A percentile compares a stretch with the other conserved stretches of the same genome.
Evolutionary conservation across 148 eudicot species (phyloP).

Genomic region (Amaranthus hypochondriacus): DNA sequence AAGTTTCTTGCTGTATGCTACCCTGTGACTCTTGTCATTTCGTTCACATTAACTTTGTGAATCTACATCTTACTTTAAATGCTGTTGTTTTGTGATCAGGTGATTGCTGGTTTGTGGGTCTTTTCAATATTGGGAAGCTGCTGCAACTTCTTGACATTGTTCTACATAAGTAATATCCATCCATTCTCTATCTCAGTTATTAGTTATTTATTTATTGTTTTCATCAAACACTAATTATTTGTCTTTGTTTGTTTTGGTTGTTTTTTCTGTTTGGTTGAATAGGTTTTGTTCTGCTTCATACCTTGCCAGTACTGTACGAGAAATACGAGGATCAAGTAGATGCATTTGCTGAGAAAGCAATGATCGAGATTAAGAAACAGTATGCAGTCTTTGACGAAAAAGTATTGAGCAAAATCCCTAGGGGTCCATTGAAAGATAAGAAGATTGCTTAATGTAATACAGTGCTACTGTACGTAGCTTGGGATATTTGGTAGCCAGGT

Average conservation of each 20-base stretch:
- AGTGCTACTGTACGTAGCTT: too few species aligned
- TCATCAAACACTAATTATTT: neutral
- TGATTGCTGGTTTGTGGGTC: conserved; percentile 72
- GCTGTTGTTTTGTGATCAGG: conserved; percentile 35
- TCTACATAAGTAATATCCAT: conserved; percentile 55
- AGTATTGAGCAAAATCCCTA: conserved; percentile 23
- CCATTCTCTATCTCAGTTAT: neutral
- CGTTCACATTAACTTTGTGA: neutral
- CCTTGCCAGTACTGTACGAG: conserved; percentile 70
- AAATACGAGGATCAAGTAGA: conserved; percentile 70
- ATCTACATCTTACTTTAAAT: neutral
- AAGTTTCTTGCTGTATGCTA: conserved; percentile 68
- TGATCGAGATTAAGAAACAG: conserved; percentile 64
- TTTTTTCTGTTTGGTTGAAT: neutral
- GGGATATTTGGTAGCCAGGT: too few species aligned
- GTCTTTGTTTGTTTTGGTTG: neutral
- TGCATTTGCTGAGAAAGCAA: conserved; percentile 65
- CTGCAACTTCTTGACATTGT: conserved; percentile 77
- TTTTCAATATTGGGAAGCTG: conserved; percentile 66
- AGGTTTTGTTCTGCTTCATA: conserved; percentile 56
- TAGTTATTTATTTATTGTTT: neutral
- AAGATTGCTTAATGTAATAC: too few species aligned
- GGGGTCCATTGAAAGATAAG: too few species aligned
- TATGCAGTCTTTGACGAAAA: conserved; percentile 60
- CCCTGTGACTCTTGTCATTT: neutral